phyloP scores from a whole-genome alignment of 1,139 yeast genomes.

The Pichia sorboxylosa region DNA sequence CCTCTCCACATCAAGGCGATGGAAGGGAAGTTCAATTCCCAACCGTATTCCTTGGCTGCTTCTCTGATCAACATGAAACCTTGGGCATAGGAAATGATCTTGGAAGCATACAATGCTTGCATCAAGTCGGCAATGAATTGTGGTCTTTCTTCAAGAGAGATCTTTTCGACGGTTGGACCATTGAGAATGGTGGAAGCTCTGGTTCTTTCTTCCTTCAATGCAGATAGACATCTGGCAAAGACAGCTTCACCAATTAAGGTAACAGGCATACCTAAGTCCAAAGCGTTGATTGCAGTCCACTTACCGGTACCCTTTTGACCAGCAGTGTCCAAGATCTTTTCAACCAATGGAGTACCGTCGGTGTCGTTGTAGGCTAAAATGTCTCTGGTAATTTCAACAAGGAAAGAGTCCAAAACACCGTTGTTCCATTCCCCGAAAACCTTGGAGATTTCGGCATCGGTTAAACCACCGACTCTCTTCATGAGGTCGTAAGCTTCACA shows the following conservation, averaged over 20 bases:
- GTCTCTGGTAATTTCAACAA: constrained; percentile 93
- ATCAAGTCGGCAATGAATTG: constrained; percentile 86
- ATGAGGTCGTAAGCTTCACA: constrained; percentile 94
- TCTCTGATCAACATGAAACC: constrained; percentile 99
- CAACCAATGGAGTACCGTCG: constrained; percentile 88
- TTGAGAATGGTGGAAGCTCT: constrained; percentile 66
- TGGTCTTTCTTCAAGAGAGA: constrained; percentile 60
- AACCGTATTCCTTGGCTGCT: constrained; percentile 93
- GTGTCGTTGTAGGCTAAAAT: constrained; percentile 79
- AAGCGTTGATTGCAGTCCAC: constrained; percentile 98
- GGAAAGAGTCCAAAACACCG: constrained; percentile 95
- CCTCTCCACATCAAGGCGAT: constrained; percentile 99
- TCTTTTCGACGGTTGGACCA: constrained; percentile 56
- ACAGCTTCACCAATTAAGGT: constrained; percentile 98
- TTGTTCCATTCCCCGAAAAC: constrained; percentile 91
- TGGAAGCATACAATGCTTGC: constrained; percentile 97
- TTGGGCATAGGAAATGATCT: constrained; percentile 96
- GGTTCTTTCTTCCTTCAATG: constrained; percentile 82
- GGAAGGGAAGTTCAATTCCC: constrained; percentile 97
- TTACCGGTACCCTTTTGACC: constrained; percentile 99
- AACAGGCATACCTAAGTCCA: constrained; percentile 97
- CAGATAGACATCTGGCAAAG: constrained; percentile 90
- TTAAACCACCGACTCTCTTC: constrained; percentile 88
- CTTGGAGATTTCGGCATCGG: constrained; percentile 86
- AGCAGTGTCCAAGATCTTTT: constrained; percentile 92